These are phyloP conservation scores for Penicillium sp. DNA, from an alignment of 2,329 filamentous ascomycete genomes.

Conservation along the genomic window DNA sequence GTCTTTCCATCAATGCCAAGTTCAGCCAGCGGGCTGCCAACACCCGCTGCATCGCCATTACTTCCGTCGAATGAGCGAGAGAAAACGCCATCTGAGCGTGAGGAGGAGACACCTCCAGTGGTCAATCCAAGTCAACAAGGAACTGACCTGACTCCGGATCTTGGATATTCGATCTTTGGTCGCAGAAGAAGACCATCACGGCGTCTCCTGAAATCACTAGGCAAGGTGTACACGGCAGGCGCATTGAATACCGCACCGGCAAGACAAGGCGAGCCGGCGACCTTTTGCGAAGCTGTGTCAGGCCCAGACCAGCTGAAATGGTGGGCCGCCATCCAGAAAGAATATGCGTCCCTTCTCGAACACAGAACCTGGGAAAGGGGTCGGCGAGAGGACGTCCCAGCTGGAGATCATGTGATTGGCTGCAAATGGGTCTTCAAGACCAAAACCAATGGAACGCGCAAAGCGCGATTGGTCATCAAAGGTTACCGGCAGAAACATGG, in stretches of 20 bases:
- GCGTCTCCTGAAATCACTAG: neutral
- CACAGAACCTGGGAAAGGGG: constrained; percentile 1
- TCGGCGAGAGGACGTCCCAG: too few relatives aligned
- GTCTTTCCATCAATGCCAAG: too few relatives aligned
- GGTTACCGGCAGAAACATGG: constrained; percentile 4
- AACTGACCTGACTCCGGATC: neutral
- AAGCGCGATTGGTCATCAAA: constrained; percentile 2
- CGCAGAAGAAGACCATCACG: constrained; percentile 3
- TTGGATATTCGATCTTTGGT: neutral
- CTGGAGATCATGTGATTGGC: neutral
- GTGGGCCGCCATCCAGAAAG: constrained; percentile 6
- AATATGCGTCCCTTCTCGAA: constrained; percentile 4
- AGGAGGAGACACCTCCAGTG: neutral
- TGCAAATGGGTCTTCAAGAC: constrained; percentile 6
- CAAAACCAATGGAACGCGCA: constrained; percentile 2
- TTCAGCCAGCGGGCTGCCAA: too few relatives aligned
- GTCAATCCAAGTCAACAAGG: constrained; percentile 1
- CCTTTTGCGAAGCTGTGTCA: constrained; percentile 1
- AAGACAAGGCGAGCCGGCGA: neutral
- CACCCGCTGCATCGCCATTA: neutral
- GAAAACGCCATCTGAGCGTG: neutral
- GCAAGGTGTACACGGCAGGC: neutral
- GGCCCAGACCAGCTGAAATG: neutral
- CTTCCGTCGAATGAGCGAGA: neutral
- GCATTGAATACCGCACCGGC: neutral